Conservation (phyloP, 495 filamentous ascomycete genomes). For the Bryoglossum gracile region DNA sequence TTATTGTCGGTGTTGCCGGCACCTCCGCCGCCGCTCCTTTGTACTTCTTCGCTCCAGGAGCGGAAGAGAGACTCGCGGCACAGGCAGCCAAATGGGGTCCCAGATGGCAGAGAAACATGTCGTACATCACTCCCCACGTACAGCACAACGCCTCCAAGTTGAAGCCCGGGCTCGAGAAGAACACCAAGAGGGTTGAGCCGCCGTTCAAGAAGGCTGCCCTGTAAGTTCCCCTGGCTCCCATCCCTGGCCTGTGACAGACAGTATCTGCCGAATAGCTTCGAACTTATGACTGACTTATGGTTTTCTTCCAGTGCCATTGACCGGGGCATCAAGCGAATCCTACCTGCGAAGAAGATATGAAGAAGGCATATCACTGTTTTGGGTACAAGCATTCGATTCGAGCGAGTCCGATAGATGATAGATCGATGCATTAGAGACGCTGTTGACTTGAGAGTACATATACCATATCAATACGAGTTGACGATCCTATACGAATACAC, state of each 20-base stretch:
- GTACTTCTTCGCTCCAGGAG: slow-evolving; percentile 17
- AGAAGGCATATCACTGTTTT: neutral
- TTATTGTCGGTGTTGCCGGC: slow-evolving; percentile 8
- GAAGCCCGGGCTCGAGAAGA: slow-evolving; percentile 4
- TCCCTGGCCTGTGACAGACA: neutral
- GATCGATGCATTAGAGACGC: neutral
- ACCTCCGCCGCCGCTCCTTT: slow-evolving; percentile 11
- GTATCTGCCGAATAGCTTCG: neutral
- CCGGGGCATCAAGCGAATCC: neutral
- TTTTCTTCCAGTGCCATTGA: neutral
- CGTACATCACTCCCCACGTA: slow-evolving; percentile 1
- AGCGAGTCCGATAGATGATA: neutral
- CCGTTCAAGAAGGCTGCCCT: slow-evolving; percentile 18
- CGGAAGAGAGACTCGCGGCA: slow-evolving; percentile 15
- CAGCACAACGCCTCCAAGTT: slow-evolving; percentile 3
- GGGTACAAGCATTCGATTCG: neutral
- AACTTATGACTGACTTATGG: neutral
- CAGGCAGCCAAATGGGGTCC: slow-evolving; percentile 21
- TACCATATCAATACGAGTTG: no score
- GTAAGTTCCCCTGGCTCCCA: slow-evolving; percentile 9
- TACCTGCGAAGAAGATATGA: neutral
- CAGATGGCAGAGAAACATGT: slow-evolving; percentile 17
- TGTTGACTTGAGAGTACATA: no score
- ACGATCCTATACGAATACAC: no score
- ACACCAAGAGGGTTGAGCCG: slow-evolving; percentile 11